These are phyloP conservation scores for Chamaenerion angustifolium DNA, from an alignment of 345 rosid genomes.

Conservation along the genomic window DNA sequence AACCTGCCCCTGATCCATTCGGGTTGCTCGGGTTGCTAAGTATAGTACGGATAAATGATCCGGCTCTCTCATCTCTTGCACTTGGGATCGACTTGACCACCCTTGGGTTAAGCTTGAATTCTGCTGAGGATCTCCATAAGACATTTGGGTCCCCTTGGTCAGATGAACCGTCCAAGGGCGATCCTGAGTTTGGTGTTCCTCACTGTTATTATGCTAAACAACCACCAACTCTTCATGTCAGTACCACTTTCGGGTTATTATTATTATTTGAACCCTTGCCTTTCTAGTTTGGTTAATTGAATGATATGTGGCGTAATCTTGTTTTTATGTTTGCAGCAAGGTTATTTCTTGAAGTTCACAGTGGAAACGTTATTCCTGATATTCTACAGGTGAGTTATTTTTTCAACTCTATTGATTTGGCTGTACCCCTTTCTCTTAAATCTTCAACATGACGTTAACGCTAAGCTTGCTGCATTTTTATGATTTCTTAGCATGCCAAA, in stretches of 20 bases:
- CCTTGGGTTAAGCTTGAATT: slow-evolving; percentile 85
- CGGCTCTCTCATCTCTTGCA: slow-evolving; percentile 13
- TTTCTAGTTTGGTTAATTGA: not conserved
- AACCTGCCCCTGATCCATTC: slow-evolving; percentile 45
- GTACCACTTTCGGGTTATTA: slow-evolving; percentile 5
- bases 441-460: no score
- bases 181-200: slow-evolving; percentile 85
- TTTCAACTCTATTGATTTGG: not conserved
- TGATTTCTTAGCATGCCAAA: slow-evolving; percentile 73
- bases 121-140: slow-evolving; percentile 83
- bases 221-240: slow-evolving; percentile 72
- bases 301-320: slow-evolving; percentile 1
- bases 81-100: slow-evolving; percentile 75
- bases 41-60: slow-evolving; percentile 8
- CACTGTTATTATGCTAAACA: slow-evolving; percentile 81
- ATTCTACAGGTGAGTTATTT: slow-evolving; percentile 62
- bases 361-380: slow-evolving; percentile 66
- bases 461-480: not conserved
- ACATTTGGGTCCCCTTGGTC: slow-evolving; percentile 99
- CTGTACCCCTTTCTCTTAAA: no score
- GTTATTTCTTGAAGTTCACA: slow-evolving; percentile 64
- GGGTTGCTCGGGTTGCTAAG: slow-evolving; percentile 12
- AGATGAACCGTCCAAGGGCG: slow-evolving; percentile 88
- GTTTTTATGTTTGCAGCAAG: slow-evolving; percentile 46
- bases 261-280: not conserved